A percentile compares a stretch with the other conserved stretches of the same genome.
Conservation (phyloP, 192 early-diverging fungal species). For the Coemansia sp. region DNA sequence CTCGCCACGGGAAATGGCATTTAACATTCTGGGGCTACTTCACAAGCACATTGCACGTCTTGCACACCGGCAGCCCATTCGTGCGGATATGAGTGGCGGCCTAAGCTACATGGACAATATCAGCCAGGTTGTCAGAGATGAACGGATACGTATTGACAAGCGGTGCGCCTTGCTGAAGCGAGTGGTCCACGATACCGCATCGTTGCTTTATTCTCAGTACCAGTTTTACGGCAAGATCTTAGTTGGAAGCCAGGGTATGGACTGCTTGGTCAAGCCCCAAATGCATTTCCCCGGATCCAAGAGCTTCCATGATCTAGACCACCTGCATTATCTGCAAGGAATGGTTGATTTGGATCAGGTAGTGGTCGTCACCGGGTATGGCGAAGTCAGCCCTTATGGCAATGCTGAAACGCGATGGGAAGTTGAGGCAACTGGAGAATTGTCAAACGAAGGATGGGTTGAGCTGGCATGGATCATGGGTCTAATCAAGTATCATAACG, state of each 20-base stretch:
- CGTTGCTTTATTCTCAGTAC: too few species aligned
- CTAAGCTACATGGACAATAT: slow-evolving; percentile 56
- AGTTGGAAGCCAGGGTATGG: too few species aligned
- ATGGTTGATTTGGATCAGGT: slow-evolving; percentile 90
- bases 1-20: slow-evolving; percentile 89
- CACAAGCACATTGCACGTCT: slow-evolving; percentile 68
- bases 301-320: slow-evolving; percentile 62
- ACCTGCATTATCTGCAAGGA: slow-evolving; percentile 63
- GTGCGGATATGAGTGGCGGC: slow-evolving; percentile 87
- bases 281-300: slow-evolving; percentile 77
- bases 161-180: background rate
- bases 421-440: slow-evolving; percentile 80
- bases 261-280: slow-evolving; percentile 81
- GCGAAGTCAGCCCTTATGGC: slow-evolving; percentile 92
- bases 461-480: slow-evolving; percentile 99
- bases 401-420: slow-evolving; percentile 93
- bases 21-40: slow-evolving; percentile 87
- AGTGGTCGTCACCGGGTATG: slow-evolving; percentile 88
- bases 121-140: background rate
- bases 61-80: slow-evolving; percentile 70
- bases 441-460: slow-evolving; percentile 65
- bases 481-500: slow-evolving; percentile 84
- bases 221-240: background rate
- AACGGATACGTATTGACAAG: background rate
- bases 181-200: background rate